These are phyloP conservation scores for Penicillium paxilli DNA, from an alignment of 495 filamentous ascomycete species.

Conservation along the genomic window DNA sequence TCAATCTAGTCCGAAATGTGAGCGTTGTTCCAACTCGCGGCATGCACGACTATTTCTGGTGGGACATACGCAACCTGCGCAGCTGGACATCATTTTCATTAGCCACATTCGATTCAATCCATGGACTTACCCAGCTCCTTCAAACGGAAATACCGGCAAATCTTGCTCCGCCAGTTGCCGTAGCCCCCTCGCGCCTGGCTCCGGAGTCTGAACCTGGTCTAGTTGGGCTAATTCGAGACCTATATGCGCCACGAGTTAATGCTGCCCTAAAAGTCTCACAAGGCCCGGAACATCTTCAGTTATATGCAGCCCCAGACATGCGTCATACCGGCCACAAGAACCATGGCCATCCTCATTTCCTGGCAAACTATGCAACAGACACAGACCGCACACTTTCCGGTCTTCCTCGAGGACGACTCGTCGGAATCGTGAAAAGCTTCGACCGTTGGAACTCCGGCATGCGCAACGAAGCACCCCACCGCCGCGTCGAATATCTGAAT, in stretches of 20 bases:
- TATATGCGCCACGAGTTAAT: constrained; percentile 79
- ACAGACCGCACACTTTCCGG: constrained; percentile 70
- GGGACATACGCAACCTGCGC: constrained; percentile 85
- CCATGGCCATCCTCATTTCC: constrained; percentile 58
- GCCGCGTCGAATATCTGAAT: constrained; percentile 81
- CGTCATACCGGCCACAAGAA: constrained; percentile 52
- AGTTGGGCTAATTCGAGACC: constrained; percentile 63
- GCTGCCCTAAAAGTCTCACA: constrained; percentile 69
- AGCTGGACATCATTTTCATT: constrained; percentile 79
- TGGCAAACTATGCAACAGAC: constrained; percentile 71
- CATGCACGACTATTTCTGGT: constrained; percentile 84
- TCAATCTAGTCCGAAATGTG: constrained; percentile 78
- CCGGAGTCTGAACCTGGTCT: constrained; percentile 76
- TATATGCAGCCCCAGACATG: constrained; percentile 57
- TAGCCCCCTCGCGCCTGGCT: constrained; percentile 51
- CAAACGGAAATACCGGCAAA: constrained; percentile 63
- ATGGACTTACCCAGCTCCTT: constrained; percentile 71
- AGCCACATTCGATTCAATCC: constrained; percentile 69
- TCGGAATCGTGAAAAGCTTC: constrained; percentile 85
- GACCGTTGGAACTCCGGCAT: constrained; percentile 93
- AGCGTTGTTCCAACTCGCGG: constrained; percentile 68
- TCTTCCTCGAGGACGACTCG: constrained; percentile 73
- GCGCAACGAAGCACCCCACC: constrained; percentile 76
- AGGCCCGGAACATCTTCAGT: constrained; percentile 58
- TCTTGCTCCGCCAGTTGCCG: constrained; percentile 60